Base-by-base conservation (phyloP, 2,329 filamentous ascomycete genomes). In the Aspergillus uvarum region DNA sequence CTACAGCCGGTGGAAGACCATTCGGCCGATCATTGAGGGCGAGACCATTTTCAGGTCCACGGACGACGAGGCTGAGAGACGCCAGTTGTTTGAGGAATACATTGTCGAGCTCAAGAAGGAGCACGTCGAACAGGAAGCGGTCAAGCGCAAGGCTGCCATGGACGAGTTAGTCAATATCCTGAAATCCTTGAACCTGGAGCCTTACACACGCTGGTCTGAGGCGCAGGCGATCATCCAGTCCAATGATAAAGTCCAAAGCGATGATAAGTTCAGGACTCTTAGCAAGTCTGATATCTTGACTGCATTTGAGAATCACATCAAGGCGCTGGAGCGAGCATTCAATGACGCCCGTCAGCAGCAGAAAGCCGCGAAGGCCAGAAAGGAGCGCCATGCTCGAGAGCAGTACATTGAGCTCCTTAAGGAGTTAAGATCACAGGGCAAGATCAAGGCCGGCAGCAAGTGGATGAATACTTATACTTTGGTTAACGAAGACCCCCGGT, bases 1-100 rank as follows among this genome's bases (percentile, higher is more conserved):
- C 75, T 97, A 96, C 76, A 97, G 94, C 47, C 89, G 92, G 63
- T 99, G 95, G 95, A 96, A 92, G 83, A 97, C 92, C 16, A 95
- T 94, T 56, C 88, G 91, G 53, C 92, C 92, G 10, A 96, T 97
- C 65, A 92, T 99, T 63, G 92, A 98, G 77, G 90, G 90, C 53
- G 95, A 99, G 81, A 95, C 92, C 51, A 95, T 96, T 61, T 99
- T 98, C 80, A 89, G 92, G 68, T 94, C 92, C 31, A 94, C 93
- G 48, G 90, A 89, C 68, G 85, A 94, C 72, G 95, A 99, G 68
- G 84, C 86, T 59, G 95, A 98, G 80, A 89, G 93, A 59, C 89
- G 90, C 63, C 89, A 92, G 73, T 83, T 99, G 52, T 99, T 97
- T 70, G 90, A 96, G 70, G 95, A 98, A 75, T 99, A 99, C 77